Evolutionary conservation across 2,329 filamentous ascomycete genomes (phyloP), one percentile per base, ranked within the genome.

Genomic region (Venturia carpophila): DNA sequence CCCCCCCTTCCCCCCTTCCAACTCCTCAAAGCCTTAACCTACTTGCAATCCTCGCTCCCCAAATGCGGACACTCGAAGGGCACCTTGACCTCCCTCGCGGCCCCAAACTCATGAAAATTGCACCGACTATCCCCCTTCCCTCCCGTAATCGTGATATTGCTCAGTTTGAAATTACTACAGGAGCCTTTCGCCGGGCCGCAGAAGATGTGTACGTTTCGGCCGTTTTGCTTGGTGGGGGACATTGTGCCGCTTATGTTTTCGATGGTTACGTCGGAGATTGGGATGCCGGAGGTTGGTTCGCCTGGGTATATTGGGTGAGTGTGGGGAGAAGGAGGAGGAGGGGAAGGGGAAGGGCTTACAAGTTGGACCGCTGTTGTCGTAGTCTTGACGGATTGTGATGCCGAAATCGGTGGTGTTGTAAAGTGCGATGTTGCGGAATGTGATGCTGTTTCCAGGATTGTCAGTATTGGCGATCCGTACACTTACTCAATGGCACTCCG

Each of bases 81-180:
- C 27, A 56, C 52, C 27, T 41, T 11, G 4, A 1, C 21, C 21
- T 11, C 52, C 4, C 15, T 13, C 13, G 1, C 1, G 1, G 13
- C n/a, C 19, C 39, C 60, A 42, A 62, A 42, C 24, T 42, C 39
- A 43, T 62, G 39, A 17, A 62, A 62, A 24, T 62, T 62, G 15
- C 60, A 63, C 37, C 41, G 45, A 55, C 45, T 52, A 24, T 39
- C 43, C 24, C 45, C 77, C 70, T 79, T 77, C 62, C 83, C 83
- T 43, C 83, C 83, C 27, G 80, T 82, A 43, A 85, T 75, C 52
- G 67, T 71, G 66, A 82, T 78, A 56, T 74, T 76, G 17, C 71
- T 75, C 80, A 82, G 84, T 21, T 77, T 81, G 80, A 83, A 86
- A 72, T 78, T 75, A 6, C 74, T 77, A 73, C 82, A 83, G 64